Conservation (phyloP, 1,139 yeast species). For the Chernovozyma aurita region DNA sequence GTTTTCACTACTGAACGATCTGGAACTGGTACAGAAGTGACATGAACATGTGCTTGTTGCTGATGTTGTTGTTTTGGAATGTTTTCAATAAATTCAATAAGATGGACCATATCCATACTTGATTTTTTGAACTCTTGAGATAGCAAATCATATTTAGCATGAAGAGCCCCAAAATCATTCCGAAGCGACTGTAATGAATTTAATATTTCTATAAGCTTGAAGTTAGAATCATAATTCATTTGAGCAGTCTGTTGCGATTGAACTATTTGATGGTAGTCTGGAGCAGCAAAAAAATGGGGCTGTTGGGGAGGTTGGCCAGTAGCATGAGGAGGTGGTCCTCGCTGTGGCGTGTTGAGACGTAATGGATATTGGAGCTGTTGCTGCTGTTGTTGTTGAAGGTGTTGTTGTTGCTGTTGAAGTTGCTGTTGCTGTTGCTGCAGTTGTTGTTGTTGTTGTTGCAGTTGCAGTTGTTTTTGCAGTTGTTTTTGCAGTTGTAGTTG, state of each 20-base stretch:
- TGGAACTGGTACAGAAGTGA: constrained; percentile 3
- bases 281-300: constrained; percentile 1
- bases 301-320: constrained; percentile 2
- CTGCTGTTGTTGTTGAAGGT: constrained; percentile 1
- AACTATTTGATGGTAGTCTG: constrained; percentile 1
- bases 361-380: constrained; percentile 1
- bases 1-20: constrained; percentile 13
- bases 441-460: constrained; percentile 9
- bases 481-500: constrained; percentile 8
- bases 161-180: constrained; percentile 34
- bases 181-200: constrained; percentile 30
- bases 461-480: neutral
- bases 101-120: constrained; percentile 46
- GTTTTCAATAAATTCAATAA: constrained; percentile 30
- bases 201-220: constrained; percentile 37
- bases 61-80: constrained; percentile 2
- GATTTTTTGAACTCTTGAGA: constrained; percentile 42
- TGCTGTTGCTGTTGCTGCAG: constrained; percentile 9
- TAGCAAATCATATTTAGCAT: constrained; percentile 41
- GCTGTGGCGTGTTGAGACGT: constrained; percentile 9
- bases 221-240: constrained; percentile 5
- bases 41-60: neutral
- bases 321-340: constrained; percentile 10
- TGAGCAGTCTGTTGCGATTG: neutral
- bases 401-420: constrained; percentile 5